These are phyloP conservation scores for Cryphonectria carpinicola DNA, from an alignment of 2,329 filamentous ascomycete species.

Conservation along the genomic window DNA sequence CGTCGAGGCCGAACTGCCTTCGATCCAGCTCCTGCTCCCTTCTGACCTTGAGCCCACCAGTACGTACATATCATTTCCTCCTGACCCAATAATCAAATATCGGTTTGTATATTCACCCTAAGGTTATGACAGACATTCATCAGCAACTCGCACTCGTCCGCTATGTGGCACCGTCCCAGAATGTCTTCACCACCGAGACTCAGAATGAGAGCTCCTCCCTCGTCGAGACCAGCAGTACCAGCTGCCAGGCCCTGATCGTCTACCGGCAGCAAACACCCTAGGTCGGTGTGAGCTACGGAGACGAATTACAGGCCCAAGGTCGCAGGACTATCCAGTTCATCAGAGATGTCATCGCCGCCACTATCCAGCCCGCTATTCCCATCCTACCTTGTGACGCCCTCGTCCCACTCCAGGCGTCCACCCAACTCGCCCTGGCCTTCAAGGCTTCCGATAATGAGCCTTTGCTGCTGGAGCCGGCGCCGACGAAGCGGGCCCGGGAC, in stretches of 20 bases:
- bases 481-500: background rate
- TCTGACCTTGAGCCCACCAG: too few species aligned
- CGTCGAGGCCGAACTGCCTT: background rate
- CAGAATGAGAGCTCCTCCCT: background rate
- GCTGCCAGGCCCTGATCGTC: slow-evolving; percentile 5
- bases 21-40: background rate
- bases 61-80: too few species aligned
- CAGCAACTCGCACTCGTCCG: background rate
- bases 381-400: background rate
- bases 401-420: background rate
- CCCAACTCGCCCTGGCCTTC: background rate
- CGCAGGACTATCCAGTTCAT: background rate
- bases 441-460: background rate
- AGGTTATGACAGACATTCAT: background rate
- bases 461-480: background rate
- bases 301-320: slow-evolving; percentile 1
- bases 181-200: background rate
- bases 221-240: background rate
- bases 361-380: background rate
- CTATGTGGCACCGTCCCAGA: background rate
- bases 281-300: background rate
- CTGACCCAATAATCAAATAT: background rate
- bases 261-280: slow-evolving; percentile 6
- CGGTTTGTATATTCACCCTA: background rate
- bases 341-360: background rate